Percentiles rank a stretch among this genome's conserved stretches.
Conservation (phyloP, 805 yeast species). For the Lipomyces yamadae region DNA sequence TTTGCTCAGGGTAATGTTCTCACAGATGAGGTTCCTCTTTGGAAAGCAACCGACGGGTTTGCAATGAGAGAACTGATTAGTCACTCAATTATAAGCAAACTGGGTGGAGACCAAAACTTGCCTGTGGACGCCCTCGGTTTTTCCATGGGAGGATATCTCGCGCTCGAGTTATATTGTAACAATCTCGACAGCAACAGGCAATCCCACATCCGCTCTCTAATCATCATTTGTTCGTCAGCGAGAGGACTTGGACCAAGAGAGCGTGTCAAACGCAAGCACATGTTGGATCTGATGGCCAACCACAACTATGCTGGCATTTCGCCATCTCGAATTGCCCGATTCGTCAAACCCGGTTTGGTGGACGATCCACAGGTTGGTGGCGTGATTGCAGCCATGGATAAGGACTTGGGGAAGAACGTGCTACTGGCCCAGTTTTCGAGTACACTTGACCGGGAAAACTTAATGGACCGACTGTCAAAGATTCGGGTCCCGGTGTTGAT, state of each 20-base stretch:
- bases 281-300: background rate
- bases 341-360: background rate
- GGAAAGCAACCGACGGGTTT: background rate
- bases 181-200: background rate
- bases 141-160: constrained; percentile 9
- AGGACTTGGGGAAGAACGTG: constrained; percentile 1
- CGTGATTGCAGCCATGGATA: constrained; percentile 6
- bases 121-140: constrained; percentile 2
- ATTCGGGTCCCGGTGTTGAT: background rate
- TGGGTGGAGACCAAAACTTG: background rate
- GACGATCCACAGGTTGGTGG: constrained; percentile 8
- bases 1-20: background rate
- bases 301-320: background rate
- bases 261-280: background rate
- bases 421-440: background rate
- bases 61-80: background rate
- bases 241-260: background rate
- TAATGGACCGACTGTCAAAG: background rate
- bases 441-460: background rate
- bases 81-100: background rate
- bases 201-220: constrained; percentile 4
- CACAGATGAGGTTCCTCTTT: background rate
- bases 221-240: constrained; percentile 4
- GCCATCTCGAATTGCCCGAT: background rate
- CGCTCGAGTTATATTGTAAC: background rate